Conservation (phyloP, 768 basidiomycete genomes). For the Rhizopogon rudus region DNA sequence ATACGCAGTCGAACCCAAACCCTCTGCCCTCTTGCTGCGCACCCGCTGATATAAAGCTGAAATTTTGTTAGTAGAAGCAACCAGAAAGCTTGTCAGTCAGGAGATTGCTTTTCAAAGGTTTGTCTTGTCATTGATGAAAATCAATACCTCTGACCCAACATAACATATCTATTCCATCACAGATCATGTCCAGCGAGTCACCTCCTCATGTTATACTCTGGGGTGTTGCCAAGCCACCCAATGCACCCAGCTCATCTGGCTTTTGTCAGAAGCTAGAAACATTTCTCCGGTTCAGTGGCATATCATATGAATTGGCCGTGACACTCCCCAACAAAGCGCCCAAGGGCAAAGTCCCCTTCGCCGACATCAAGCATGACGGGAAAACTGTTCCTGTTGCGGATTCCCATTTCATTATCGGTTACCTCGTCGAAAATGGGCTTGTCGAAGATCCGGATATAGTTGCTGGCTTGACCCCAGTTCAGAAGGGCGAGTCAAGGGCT, state of each 20-base stretch:
- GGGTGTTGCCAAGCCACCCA: slow-evolving; percentile 17
- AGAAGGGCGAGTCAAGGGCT: slow-evolving; percentile 29
- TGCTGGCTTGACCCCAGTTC: slow-evolving; percentile 19
- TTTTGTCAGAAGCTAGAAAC: slow-evolving; percentile 31
- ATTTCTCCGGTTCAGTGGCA: slow-evolving; percentile 22
- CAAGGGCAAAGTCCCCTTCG: slow-evolving; percentile 29
- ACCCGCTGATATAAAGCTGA: not conserved
- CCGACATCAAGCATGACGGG: slow-evolving; percentile 21
- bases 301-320: slow-evolving; percentile 23
- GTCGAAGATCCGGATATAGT: slow-evolving; percentile 22
- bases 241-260: slow-evolving; percentile 21
- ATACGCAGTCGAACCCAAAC: not conserved
- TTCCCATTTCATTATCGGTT: slow-evolving; percentile 29
- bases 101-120: not conserved
- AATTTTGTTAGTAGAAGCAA: not conserved
- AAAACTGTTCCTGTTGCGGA: slow-evolving; percentile 19
- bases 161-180: too few species aligned
- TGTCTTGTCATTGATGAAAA: not conserved
- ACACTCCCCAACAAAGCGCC: slow-evolving; percentile 22
- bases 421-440: slow-evolving; percentile 22
- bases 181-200: not conserved
- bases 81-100: not conserved
- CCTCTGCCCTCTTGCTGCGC: not conserved
- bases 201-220: slow-evolving; percentile 19
- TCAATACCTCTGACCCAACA: not conserved